Evolutionary conservation across 2,329 filamentous ascomycete species (phyloP).

Genomic region (Cyphellophora attinorum): DNA sequence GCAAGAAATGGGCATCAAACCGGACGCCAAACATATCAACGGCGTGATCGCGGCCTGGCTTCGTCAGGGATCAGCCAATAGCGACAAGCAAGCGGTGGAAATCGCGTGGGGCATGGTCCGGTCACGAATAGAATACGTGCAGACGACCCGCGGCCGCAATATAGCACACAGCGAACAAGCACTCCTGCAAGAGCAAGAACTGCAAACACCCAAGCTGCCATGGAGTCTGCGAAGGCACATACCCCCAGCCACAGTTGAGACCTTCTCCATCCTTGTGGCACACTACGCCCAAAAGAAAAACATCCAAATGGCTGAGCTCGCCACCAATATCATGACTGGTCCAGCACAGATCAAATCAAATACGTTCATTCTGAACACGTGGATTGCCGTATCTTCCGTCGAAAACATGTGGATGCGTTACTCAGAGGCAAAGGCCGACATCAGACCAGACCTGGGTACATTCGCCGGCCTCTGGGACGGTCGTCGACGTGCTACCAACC

Average conservation of each 20-base stretch:
- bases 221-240: slow-evolving; percentile 30
- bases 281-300: slow-evolving; percentile 58
- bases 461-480: slow-evolving; percentile 58
- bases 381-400: slow-evolving; percentile 54
- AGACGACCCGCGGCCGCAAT: slow-evolving; percentile 14
- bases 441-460: slow-evolving; percentile 58
- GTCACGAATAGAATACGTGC: slow-evolving; percentile 55
- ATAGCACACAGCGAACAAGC: background rate
- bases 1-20: slow-evolving; percentile 56
- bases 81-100: slow-evolving; percentile 53
- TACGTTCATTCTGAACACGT: slow-evolving; percentile 69
- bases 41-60: slow-evolving; percentile 73
- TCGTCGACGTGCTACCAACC: slow-evolving; percentile 1
- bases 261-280: slow-evolving; percentile 64
- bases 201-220: slow-evolving; percentile 21
- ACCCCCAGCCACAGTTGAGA: slow-evolving; percentile 62
- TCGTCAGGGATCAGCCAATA: slow-evolving; percentile 46
- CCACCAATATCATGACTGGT: slow-evolving; percentile 52
- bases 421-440: slow-evolving; percentile 37
- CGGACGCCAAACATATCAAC: slow-evolving; percentile 69
- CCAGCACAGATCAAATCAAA: slow-evolving; percentile 58
- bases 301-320: slow-evolving; percentile 45
- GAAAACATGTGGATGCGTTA: slow-evolving; percentile 49
- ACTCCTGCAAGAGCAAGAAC: background rate
- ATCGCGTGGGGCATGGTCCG: slow-evolving; percentile 71